phyloP scores from a whole-genome alignment of 2,329 filamentous ascomycete species.

The Dothistroma septosporum region DNA sequence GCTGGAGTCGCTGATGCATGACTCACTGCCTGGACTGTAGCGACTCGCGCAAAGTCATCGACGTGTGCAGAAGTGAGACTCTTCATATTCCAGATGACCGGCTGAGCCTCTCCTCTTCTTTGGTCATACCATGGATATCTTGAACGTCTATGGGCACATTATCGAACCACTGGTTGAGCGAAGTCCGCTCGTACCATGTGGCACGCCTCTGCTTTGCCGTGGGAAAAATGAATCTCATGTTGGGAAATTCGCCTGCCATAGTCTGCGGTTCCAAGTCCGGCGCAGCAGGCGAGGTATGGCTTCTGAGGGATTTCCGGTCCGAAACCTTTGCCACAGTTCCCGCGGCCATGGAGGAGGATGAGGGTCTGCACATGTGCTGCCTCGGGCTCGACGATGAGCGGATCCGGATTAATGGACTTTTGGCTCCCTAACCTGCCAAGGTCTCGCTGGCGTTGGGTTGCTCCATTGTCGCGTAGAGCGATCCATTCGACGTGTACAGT shows the following conservation, averaged over 20 bases:
- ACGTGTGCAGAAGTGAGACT: too few relatives aligned
- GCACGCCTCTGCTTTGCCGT: conserved; percentile 47
- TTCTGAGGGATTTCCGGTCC: conserved; percentile 38
- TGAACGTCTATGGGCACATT: conserved; percentile 33
- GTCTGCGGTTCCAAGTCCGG: conserved; percentile 28
- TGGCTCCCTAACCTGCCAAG: background rate
- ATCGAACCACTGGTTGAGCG: conserved; percentile 53
- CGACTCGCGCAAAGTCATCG: too few relatives aligned
- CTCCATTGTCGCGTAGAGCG: too few relatives aligned
- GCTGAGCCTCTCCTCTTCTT: conserved; percentile 39
- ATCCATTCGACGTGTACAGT: too few relatives aligned
- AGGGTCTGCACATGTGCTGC: conserved; percentile 8
- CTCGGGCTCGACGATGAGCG: background rate
- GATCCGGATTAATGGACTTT: background rate
- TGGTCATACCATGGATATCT: conserved; percentile 33
- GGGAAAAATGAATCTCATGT: conserved; percentile 51
- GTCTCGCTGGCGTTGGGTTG: background rate
- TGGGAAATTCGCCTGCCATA: conserved; percentile 31
- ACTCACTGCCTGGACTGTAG: too few relatives aligned
- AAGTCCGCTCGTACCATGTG: conserved; percentile 40
- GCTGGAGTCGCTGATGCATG: too few relatives aligned
- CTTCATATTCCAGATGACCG: too few relatives aligned
- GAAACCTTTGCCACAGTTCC: conserved; percentile 31
- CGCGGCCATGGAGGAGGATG: conserved; percentile 17
- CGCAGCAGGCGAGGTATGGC: conserved; percentile 5